Conservation (phyloP, 1,284 basidiomycete species). For the Pterulicium gracile region DNA sequence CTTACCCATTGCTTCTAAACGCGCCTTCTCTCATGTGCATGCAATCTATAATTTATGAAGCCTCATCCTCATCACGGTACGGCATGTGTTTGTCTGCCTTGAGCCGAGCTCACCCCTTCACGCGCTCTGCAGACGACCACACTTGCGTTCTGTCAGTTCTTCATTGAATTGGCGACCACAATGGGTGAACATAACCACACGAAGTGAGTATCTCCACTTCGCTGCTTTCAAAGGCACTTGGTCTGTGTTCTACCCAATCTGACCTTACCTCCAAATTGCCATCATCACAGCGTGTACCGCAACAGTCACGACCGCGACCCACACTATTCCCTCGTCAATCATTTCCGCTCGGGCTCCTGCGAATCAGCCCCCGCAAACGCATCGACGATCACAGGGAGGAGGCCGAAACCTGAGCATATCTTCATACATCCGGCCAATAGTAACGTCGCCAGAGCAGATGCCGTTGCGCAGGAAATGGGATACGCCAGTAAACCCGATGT, state of each 20-base stretch:
- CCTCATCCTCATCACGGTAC: slow-evolving; percentile 7
- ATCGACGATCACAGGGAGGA: slow-evolving; percentile 19
- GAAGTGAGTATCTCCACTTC: too few species aligned
- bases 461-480: slow-evolving; percentile 40
- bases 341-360: neutral
- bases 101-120: neutral
- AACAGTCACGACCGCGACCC: too few species aligned
- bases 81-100: neutral
- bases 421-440: slow-evolving; percentile 53
- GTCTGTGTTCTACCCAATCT: too few species aligned
- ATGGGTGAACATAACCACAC: too few species aligned
- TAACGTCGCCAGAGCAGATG: slow-evolving; percentile 54
- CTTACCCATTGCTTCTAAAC: slow-evolving; percentile 35
- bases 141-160: slow-evolving; percentile 42
- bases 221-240: too few species aligned
- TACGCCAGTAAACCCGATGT: slow-evolving; percentile 31
- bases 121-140: slow-evolving; percentile 33
- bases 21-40: slow-evolving; percentile 24
- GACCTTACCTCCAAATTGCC: too few species aligned
- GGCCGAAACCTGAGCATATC: slow-evolving; percentile 43
- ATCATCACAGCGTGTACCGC: too few species aligned
- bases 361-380: neutral
- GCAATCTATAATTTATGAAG: neutral
- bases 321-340: neutral
- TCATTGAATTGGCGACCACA: slow-evolving; percentile 49